These are phyloP conservation scores for Adansonia rubrostipa DNA, from an alignment of 441 rosid genomes.

Conservation along the genomic window DNA sequence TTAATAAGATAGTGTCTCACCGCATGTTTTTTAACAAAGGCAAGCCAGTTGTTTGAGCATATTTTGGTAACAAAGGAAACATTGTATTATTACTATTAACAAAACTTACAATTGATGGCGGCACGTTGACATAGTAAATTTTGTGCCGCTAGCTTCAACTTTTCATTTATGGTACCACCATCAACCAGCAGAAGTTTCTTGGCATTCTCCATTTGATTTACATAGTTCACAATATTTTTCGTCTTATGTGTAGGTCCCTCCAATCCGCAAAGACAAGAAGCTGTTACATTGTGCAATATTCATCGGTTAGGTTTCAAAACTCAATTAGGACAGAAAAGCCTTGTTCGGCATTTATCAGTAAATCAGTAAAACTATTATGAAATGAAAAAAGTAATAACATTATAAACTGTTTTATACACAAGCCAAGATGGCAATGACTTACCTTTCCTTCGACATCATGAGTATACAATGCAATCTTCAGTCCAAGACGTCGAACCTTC, in stretches of 20 bases:
- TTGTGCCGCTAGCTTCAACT: conserved; percentile 83
- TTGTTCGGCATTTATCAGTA: neutral
- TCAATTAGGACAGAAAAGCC: conserved; percentile 11
- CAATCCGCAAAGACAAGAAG: conserved; percentile 81
- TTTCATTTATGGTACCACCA: conserved; percentile 78
- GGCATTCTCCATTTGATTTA: conserved; percentile 69
- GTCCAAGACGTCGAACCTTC: conserved; percentile 84
- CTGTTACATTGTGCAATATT: conserved; percentile 46
- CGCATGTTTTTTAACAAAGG: neutral
- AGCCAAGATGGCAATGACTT: conserved; percentile 24
- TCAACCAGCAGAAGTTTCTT: conserved; percentile 87
- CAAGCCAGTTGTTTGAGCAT: neutral
- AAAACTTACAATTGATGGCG: conserved; percentile 86
- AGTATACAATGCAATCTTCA: conserved; percentile 89
- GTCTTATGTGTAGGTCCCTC: conserved; percentile 83
- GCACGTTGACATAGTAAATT: conserved; percentile 78
- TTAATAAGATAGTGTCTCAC: neutral
- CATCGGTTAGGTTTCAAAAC: conserved; percentile 20
- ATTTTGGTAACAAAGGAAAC: neutral
- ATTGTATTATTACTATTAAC: neutral
- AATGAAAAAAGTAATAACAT: neutral
- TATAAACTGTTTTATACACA: neutral
- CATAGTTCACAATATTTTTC: conserved; percentile 71
- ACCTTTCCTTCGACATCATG: conserved; percentile 97
- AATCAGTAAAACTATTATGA: neutral